Conservation (phyloP, 2,329 filamentous ascomycete species). For the Parastagonospora nodorum region DNA sequence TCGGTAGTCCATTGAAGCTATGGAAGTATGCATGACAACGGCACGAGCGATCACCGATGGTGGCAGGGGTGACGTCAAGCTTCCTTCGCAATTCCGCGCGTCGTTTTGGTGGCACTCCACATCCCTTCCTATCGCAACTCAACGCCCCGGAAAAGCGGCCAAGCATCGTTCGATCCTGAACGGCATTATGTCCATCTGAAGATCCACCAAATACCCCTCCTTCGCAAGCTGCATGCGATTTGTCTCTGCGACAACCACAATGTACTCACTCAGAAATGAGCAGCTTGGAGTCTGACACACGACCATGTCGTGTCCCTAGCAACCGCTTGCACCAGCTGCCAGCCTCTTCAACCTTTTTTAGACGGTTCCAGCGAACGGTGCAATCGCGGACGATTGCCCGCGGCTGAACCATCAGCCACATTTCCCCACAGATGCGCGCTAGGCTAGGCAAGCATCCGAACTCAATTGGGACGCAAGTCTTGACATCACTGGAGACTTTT, state of each 20-base stretch:
- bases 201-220: not conserved
- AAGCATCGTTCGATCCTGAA: not conserved
- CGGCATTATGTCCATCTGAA: not conserved
- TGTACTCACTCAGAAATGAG: not conserved
- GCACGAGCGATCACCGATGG: not conserved
- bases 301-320: not conserved
- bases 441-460: constrained; percentile 14
- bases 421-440: constrained; percentile 20
- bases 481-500: constrained; percentile 15
- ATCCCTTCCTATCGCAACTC: not conserved
- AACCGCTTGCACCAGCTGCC: constrained; percentile 3
- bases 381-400: constrained; percentile 7
- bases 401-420: constrained; percentile 22
- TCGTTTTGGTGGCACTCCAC: not conserved
- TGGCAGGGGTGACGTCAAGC: not conserved
- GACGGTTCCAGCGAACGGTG: constrained; percentile 14
- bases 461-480: constrained; percentile 19
- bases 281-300: not conserved
- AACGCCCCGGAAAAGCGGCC: not conserved
- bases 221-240: not conserved
- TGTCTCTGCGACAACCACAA: not conserved
- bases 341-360: constrained; percentile 2
- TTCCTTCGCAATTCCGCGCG: not conserved
- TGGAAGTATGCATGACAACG: not conserved
- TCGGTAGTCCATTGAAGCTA: constrained; percentile 1